These are phyloP conservation scores for Clitopilus passeckerianus DNA, from an alignment of 768 basidiomycete species.

Conservation along the genomic window DNA sequence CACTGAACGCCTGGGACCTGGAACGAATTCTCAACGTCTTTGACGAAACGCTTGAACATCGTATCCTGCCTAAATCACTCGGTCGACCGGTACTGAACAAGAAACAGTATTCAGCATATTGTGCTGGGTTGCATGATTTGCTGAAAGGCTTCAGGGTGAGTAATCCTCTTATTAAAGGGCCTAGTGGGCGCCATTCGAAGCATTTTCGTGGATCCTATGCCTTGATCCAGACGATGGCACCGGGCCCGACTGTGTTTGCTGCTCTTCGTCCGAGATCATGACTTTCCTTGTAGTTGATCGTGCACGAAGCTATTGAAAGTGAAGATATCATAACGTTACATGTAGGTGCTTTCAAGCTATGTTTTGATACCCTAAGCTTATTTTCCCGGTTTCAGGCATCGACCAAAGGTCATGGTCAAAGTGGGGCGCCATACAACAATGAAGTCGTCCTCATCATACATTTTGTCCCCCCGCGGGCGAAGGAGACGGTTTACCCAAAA, in stretches of 20 bases:
- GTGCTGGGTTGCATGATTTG: constrained; percentile 19
- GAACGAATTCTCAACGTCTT: constrained; percentile 23
- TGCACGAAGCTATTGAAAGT: constrained; percentile 28
- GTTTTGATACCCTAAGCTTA: neutral
- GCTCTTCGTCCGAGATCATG: neutral
- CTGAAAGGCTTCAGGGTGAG: constrained; percentile 24
- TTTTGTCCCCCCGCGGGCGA: constrained; percentile 11
- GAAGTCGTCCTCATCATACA: constrained; percentile 20
- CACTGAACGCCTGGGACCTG: constrained; percentile 23
- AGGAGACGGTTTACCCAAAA: constrained; percentile 16
- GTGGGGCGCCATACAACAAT: constrained; percentile 18
- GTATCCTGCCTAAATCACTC: constrained; percentile 27
- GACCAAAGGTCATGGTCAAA: constrained; percentile 17
- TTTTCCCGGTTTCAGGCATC: constrained; percentile 14
- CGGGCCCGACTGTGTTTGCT: neutral
- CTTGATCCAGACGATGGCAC: neutral
- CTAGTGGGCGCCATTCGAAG: neutral
- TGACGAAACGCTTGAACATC: constrained; percentile 27
- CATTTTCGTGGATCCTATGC: neutral
- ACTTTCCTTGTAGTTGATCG: constrained; percentile 13
- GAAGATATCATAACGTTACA: constrained; percentile 24
- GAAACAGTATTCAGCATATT: constrained; percentile 25
- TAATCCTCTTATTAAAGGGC: neutral
- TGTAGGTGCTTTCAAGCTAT: constrained; percentile 14
- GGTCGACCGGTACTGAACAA: constrained; percentile 30